A percentile compares a stretch with the other conserved stretches of the same genome.
phyloP scores from a whole-genome alignment of 2,329 filamentous ascomycete genomes.

The Alternaria sp. region DNA sequence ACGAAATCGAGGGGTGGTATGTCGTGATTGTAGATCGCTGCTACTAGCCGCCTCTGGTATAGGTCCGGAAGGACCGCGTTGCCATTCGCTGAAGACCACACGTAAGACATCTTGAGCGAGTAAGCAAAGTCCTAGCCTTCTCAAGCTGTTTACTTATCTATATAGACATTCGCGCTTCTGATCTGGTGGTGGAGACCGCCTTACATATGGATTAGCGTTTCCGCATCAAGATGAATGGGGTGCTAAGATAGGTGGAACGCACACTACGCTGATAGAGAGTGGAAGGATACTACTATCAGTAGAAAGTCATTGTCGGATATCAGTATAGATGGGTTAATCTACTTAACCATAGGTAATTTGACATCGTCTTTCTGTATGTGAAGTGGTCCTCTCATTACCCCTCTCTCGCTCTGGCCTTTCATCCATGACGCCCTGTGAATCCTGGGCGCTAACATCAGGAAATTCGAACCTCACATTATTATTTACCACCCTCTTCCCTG shows the following conservation, averaged over 20 bases:
- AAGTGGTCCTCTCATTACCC: not conserved
- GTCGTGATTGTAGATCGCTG: slow-evolving; percentile 44
- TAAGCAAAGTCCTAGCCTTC: not conserved
- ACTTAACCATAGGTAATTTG: not conserved
- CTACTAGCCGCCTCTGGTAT: slow-evolving; percentile 9
- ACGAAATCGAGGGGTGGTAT: slow-evolving; percentile 46
- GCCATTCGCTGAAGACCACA: not conserved
- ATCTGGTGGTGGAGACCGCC: not conserved
- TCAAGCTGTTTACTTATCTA: not conserved
- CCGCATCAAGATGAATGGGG: not conserved
- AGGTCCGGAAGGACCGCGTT: not conserved
- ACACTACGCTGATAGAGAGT: not conserved
- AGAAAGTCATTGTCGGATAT: not conserved
- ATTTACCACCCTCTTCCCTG: not conserved
- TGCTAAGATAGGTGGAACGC: not conserved
- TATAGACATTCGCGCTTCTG: not conserved
- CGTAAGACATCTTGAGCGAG: not conserved
- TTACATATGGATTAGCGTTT: not conserved
- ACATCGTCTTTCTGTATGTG: not conserved
- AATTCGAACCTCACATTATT: not conserved
- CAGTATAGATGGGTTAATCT: not conserved
- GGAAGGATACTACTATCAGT: not conserved
- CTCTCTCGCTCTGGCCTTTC: not conserved
- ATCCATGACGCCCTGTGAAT: not conserved
- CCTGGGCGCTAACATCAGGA: not conserved